Evolutionary conservation across 192 early-diverging fungal species (phyloP), one percentile per base, ranked within the genome.

Genomic region (Coemansia sp.): DNA sequence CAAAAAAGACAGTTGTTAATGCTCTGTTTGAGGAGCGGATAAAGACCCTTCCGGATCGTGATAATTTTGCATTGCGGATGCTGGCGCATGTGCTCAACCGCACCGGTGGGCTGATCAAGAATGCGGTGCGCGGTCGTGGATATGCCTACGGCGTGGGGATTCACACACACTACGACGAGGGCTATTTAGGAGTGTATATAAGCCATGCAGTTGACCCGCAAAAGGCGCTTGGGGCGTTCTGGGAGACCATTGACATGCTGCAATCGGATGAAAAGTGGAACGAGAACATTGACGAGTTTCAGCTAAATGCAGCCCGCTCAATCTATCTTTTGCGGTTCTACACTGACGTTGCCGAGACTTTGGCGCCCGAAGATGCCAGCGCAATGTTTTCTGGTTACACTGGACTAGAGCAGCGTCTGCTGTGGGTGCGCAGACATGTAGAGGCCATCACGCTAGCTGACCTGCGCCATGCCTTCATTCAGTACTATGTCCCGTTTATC

Each of bases 31-130:
- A 63, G 6, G 51, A 62, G 35, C 77, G 74, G 61, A 58, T 80
- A 6, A 52, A 71, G 29, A 56, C 2, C 17, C 62, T 70, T 56
- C 77, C 77, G 1, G 70, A 62, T 5, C 48, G 58, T 8, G 79
- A 81, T 35, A 56, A 47, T 0, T 81, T 62, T 35, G 62, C 79
- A 49, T 54, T 81, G 48, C 41, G 25, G 1, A 23, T 81, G 11
- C 66, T 95, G 19, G 84, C 87, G 17, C 87, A 87, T 49, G 69
- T 94, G 6, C 73, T 95, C 14, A 88, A 88, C 12, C 81, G 88
- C 37, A 81, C 85, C 24, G 93, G 93, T 53, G 93, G 93, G 2
- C 85, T 90, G n/a, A 63, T 95, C 4, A 94, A 91, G 67, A 89
- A 84, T n/a, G 85, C 88, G 0, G 88, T 95, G 10, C 84, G 93